Conservation (phyloP, 352 stramenopile species). For the Achlya hypogyna region DNA sequence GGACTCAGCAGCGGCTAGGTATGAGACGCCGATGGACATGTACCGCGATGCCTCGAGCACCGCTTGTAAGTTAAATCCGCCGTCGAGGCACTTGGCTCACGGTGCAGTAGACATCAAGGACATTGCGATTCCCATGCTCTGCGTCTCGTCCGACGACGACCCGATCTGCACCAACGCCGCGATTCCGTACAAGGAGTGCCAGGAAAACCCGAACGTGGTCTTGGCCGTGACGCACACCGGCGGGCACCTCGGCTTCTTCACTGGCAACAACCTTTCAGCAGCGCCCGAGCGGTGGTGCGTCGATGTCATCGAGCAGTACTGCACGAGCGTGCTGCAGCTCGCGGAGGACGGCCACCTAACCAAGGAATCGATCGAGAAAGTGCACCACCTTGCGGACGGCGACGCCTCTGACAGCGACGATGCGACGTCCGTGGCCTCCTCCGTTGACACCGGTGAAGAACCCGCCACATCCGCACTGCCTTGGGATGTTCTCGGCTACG, state of each 20-base stretch:
- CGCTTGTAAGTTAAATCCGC: conserved; percentile 6
- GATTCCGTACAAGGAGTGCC: conserved; percentile 25
- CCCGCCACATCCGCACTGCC: no score
- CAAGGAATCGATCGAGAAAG: neutral
- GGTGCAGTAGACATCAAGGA: conserved; percentile 24
- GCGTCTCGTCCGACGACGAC: conserved; percentile 41
- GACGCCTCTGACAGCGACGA: neutral
- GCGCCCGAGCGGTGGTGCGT: conserved; percentile 2
- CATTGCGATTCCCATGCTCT: conserved; percentile 36
- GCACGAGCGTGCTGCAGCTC: neutral
- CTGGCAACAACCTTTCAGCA: conserved; percentile 21
- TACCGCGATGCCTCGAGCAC: conserved; percentile 34
- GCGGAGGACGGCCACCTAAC: neutral
- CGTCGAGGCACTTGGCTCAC: neutral
- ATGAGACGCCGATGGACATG: conserved; percentile 22
- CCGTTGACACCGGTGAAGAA: no score
- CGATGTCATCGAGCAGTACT: conserved; percentile 11
- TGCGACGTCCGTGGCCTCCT: neutral
- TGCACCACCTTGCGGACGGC: neutral
- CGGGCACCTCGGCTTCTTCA: conserved; percentile 63
- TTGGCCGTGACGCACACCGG: conserved; percentile 50
- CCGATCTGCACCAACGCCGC: conserved; percentile 34
- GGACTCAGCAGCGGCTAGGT: neutral
- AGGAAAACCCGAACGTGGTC: conserved; percentile 52
- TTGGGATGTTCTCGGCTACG: neutral